Percentiles rank a stretch among this genome's conserved stretches.
Evolutionary conservation across 306 rosid species (phyloP).

Genomic region (Cyamopsis tetragonoloba): DNA sequence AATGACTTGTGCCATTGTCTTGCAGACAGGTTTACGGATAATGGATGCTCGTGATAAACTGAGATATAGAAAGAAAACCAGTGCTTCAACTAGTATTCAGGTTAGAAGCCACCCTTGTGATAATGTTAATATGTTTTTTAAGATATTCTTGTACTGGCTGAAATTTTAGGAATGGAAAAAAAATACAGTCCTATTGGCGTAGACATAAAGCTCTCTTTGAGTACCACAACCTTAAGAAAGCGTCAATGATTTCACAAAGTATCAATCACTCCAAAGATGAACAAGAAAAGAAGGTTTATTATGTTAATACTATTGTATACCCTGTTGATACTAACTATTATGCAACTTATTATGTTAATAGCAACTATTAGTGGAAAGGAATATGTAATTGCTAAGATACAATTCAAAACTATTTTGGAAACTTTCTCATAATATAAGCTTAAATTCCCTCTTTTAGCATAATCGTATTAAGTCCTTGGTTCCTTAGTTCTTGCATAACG

Average conservation of each 20-base stretch:
- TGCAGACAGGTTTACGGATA: slow-evolving; percentile 62
- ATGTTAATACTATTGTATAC: slow-evolving; percentile 1
- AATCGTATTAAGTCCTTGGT: slow-evolving; percentile 2
- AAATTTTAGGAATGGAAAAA: slow-evolving; percentile 21
- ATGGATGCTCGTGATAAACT: slow-evolving; percentile 47
- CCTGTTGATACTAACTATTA: no score
- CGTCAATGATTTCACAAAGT: slow-evolving; percentile 33
- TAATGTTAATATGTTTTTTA: background rate
- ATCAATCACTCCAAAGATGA: slow-evolving; percentile 20
- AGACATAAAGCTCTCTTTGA: slow-evolving; percentile 40
- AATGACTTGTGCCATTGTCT: slow-evolving; percentile 37
- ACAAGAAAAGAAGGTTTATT: slow-evolving; percentile 36
- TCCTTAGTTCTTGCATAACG: slow-evolving; percentile 26
- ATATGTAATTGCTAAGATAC: slow-evolving; percentile 2
- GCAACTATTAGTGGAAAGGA: slow-evolving; percentile 2
- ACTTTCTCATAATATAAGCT: slow-evolving; percentile 8
- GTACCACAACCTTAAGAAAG: slow-evolving; percentile 42
- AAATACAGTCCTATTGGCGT: slow-evolving; percentile 48
- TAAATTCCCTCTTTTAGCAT: slow-evolving; percentile 18
- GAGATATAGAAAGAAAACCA: slow-evolving; percentile 40
- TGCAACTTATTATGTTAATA: no score
- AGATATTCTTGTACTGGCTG: slow-evolving; percentile 15
- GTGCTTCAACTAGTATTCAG: slow-evolving; percentile 48
- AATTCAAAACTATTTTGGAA: background rate
- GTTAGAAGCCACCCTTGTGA: slow-evolving; percentile 43